A percentile compares a stretch with the other conserved stretches of the same genome.
Conservation (phyloP, 2,329 filamentous ascomycete species). For the Talaromyces albobiverticillius region DNA sequence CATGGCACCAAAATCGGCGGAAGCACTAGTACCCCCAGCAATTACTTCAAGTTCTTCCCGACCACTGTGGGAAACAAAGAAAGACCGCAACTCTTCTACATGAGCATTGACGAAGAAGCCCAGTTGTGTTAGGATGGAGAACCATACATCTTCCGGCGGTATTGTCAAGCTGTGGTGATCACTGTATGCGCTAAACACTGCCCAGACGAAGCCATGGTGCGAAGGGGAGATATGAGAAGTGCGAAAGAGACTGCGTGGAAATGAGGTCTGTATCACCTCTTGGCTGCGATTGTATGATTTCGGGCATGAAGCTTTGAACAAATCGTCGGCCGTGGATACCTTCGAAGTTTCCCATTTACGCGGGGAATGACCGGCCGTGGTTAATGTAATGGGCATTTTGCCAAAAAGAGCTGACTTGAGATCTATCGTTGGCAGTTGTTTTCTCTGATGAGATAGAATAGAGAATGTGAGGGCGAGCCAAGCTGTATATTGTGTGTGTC, state of each 20-base stretch:
- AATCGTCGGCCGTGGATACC: background rate
- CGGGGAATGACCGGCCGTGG: background rate
- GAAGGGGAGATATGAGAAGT: constrained; percentile 1
- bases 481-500: too few species aligned
- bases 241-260: background rate
- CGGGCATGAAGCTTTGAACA: background rate
- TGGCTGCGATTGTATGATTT: background rate
- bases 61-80: constrained; percentile 45
- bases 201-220: constrained; percentile 16
- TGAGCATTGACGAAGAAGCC: constrained; percentile 48
- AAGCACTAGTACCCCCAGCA: constrained; percentile 17
- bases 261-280: background rate
- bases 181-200: constrained; percentile 15
- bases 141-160: constrained; percentile 55
- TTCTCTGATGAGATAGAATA: too few species aligned
- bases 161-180: constrained; percentile 45
- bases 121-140: constrained; percentile 50
- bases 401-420: too few species aligned
- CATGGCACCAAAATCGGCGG: constrained; percentile 23
- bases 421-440: too few species aligned
- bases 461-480: too few species aligned
- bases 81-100: constrained; percentile 42
- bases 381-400: background rate
- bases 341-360: background rate
- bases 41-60: constrained; percentile 40